phyloP scores from a whole-genome alignment of 768 basidiomycete species.

The Suillus bovinus region DNA sequence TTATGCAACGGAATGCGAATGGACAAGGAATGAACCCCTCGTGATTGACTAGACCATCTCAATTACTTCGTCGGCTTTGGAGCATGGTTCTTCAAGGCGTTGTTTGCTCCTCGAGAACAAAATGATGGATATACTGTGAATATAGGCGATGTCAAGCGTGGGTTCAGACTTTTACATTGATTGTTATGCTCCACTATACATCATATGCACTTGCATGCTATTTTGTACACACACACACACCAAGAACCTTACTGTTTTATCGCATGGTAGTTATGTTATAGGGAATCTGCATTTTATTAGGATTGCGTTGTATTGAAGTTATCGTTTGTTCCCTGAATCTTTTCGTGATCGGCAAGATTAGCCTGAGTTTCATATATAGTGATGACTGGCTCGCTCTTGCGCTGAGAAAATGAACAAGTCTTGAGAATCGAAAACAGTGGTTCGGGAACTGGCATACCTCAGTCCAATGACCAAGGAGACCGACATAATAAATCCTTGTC shows the following conservation, averaged over 20 bases:
- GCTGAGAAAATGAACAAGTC: slow-evolving; percentile 40
- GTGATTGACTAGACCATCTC: slow-evolving; percentile 9
- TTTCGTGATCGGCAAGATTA: slow-evolving; percentile 84
- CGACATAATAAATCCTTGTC: slow-evolving; percentile 78
- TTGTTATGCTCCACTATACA: slow-evolving; percentile 7
- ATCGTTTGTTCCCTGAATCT: slow-evolving; percentile 78
- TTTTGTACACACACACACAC: slow-evolving; percentile 5
- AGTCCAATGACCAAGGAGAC: slow-evolving; percentile 81
- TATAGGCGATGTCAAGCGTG: background rate
- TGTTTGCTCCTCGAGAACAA: background rate
- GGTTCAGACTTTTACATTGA: background rate
- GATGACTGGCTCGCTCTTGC: slow-evolving; percentile 75
- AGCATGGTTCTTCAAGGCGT: background rate
- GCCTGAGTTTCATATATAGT: slow-evolving; percentile 89
- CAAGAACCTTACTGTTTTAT: background rate
- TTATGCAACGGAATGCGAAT: slow-evolving; percentile 42
- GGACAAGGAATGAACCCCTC: slow-evolving; percentile 24
- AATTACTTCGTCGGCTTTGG: background rate
- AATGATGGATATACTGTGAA: background rate
- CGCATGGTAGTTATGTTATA: slow-evolving; percentile 4
- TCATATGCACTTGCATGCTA: background rate
- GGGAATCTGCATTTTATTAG: slow-evolving; percentile 11
- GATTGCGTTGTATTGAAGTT: slow-evolving; percentile 49
- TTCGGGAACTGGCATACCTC: slow-evolving; percentile 46
- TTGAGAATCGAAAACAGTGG: background rate